Percentiles rank a stretch among this genome's conserved stretches.
phyloP scores from a whole-genome alignment of 148 eudicot species.

The Drosera capensis region DNA sequence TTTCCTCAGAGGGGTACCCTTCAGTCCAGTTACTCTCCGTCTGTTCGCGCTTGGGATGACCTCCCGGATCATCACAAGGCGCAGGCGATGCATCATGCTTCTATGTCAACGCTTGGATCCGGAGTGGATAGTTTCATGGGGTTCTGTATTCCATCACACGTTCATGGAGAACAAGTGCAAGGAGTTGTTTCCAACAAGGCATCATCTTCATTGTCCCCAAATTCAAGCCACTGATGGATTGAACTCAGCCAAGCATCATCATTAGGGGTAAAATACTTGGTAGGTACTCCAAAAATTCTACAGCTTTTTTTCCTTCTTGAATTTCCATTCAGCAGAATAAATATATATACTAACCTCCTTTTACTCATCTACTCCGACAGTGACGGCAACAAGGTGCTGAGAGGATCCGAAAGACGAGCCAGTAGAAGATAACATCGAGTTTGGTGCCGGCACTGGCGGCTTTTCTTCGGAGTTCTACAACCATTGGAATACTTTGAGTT shows the following conservation, averaged over 20 bases:
- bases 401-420: too few species aligned
- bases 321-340: too few species aligned
- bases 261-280: neutral
- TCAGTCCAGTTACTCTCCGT: constrained; percentile 22
- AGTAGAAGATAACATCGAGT: too few species aligned
- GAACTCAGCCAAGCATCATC: neutral
- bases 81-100: constrained; percentile 3
- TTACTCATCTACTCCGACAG: too few species aligned
- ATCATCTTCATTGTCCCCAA: constrained; percentile 26
- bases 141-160: constrained; percentile 15
- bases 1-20: constrained; percentile 27
- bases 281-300: too few species aligned
- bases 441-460: too few species aligned
- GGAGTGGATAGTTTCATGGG: constrained; percentile 21
- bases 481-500: too few species aligned
- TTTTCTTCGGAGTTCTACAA: too few species aligned
- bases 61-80: constrained; percentile 7
- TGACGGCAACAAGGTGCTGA: too few species aligned
- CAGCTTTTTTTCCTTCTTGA: too few species aligned
- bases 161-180: constrained; percentile 7
- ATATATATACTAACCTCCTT: too few species aligned
- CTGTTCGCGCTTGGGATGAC: constrained; percentile 9
- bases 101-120: constrained; percentile 9
- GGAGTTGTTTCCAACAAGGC: constrained; percentile 4
- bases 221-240: constrained; percentile 14